Conservation (phyloP, 148 eudicot species). For the Vaccinium corymbosum region DNA sequence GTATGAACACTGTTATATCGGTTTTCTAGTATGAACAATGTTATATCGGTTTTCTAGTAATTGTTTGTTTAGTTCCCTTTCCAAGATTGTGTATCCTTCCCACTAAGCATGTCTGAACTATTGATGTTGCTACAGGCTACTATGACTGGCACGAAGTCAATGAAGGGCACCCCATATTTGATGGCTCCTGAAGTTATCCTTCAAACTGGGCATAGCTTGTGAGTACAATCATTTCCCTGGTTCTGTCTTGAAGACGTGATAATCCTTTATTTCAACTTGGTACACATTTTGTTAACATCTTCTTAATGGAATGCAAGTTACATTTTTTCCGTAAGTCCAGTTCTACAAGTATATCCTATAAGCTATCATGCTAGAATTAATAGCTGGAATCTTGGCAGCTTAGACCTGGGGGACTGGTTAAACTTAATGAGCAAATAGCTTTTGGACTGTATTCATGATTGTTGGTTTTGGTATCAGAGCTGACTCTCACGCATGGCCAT, state of each 20-base stretch:
- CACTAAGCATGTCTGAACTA: too few species aligned
- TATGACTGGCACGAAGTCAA: too few species aligned
- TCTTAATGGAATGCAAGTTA: background rate
- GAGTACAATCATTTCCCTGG: constrained; percentile 26
- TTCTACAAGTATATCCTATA: too few species aligned
- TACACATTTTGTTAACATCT: background rate
- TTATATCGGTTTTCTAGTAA: too few species aligned
- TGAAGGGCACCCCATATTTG: constrained; percentile 57
- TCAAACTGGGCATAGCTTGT: constrained; percentile 29
- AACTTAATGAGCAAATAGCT: background rate
- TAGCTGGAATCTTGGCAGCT: too few species aligned
- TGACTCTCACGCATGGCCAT: background rate
- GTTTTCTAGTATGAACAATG: too few species aligned
- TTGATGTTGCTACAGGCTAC: too few species aligned
- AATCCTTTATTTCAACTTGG: background rate
- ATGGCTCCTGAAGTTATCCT: constrained; percentile 99
- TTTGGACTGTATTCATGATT: background rate
- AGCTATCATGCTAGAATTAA: too few species aligned
- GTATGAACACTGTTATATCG: constrained; percentile 27
- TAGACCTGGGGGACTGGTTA: background rate
- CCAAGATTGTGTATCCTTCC: too few species aligned
- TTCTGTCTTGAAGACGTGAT: constrained; percentile 3
- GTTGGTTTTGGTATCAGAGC: background rate
- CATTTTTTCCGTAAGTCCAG: background rate
- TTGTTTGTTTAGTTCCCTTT: too few species aligned